Evolutionary conservation across 225 moss, liverwort and hornwort genomes (phyloP), one percentile per base, ranked within the genome.

Genomic region (Straminergon stramineum): DNA sequence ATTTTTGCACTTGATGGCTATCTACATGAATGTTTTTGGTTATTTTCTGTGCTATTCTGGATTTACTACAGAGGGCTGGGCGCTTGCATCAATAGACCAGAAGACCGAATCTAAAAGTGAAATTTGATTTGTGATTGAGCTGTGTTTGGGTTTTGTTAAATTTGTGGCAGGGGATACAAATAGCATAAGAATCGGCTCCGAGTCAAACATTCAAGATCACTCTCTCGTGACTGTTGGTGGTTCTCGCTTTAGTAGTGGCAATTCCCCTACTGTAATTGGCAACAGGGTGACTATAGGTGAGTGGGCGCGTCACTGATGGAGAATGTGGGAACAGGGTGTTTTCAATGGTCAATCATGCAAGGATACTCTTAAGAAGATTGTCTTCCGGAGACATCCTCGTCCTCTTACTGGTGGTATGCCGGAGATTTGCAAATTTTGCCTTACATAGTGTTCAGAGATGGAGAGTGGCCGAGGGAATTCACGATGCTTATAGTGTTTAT

Each of bases 181-280:
- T 87, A 90, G 92, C 89, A 97, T 97, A 86, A 95, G 86, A 69
- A 88, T 99, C 68, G 97, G 96, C 88, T 93, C 96, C 21, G 94
- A 95, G 84, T 94, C 99, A 41, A 99, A 99, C 91, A 99, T 99
- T 82, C 96, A 99, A 95, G 99, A 99, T 88, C 96, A 97, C 90
- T 94, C 95, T 55, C 90, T 96, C 26, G 94, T 99, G 80, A 95
- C 93, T 89, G 96, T 95, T 51, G 96, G 95, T 45, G 95, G 93
- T 77, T 92, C 94, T 83, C 93, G 90, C 61, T 93, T 95, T 68
- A 91, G 92, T 90, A 92, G 96, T 89, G 96, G 93, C 76, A 91
- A 93, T 81, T 88, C 93, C 79, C 92, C 96, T 52, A 95, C 95
- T 9, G 89, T 94, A 64, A 97, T 99, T 60, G 99, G 99, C 75